Conservation (phyloP, 495 filamentous ascomycete genomes). For the Trichoderma orchidacearum region DNA sequence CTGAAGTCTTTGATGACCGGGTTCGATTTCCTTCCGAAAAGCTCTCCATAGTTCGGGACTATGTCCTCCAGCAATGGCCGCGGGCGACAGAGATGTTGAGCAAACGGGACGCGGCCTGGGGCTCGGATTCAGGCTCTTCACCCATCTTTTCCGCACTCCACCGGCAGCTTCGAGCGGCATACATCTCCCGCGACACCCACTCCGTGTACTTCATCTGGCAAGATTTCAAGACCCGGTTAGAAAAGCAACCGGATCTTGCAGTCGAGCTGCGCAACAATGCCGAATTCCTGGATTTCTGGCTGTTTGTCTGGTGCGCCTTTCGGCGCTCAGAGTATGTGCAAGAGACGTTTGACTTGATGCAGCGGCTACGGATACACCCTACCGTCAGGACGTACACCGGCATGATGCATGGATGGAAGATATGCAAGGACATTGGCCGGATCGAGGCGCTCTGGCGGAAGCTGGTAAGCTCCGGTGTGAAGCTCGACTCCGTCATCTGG, state of each 20-base stretch:
- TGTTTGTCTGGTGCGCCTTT: constrained; percentile 36
- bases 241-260: constrained; percentile 5
- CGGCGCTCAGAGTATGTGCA: constrained; percentile 32
- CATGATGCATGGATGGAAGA: constrained; percentile 47
- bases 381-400: constrained; percentile 43
- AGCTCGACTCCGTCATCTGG: constrained; percentile 46
- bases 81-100: neutral
- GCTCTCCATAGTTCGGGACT: neutral
- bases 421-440: constrained; percentile 28
- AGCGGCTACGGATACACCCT: constrained; percentile 32
- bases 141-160: neutral
- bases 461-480: constrained; percentile 32
- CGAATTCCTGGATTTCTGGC: constrained; percentile 39
- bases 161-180: neutral
- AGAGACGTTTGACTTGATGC: constrained; percentile 46
- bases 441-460: constrained; percentile 45
- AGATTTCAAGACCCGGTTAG: neutral
- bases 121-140: neutral
- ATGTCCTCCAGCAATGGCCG: neutral
- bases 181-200: neutral
- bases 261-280: constrained; percentile 10
- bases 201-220: neutral
- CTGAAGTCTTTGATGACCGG: neutral
- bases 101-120: neutral
- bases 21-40: neutral